Conservation (phyloP, 148 eudicot genomes). For the Chenopodium suecicum region DNA sequence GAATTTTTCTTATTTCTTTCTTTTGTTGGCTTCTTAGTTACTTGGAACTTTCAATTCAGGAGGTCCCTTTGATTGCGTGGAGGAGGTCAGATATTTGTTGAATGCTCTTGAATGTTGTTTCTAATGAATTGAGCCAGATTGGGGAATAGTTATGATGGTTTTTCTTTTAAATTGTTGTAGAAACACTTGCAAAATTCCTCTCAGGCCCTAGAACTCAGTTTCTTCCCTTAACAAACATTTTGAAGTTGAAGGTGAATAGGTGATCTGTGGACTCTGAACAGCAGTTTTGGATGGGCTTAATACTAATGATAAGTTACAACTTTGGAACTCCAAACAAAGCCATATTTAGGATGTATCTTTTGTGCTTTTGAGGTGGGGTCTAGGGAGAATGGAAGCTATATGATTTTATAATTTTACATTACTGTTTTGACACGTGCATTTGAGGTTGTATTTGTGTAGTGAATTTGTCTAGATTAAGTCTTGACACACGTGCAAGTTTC, state of each 20-base stretch:
- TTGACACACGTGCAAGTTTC: too few species aligned
- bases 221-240: neutral
- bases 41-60: neutral
- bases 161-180: too few species aligned
- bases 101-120: neutral
- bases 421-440: too few species aligned
- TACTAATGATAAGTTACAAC: neutral
- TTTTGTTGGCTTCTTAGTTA: neutral
- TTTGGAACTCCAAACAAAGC: neutral
- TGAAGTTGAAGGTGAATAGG: neutral
- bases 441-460: too few species aligned
- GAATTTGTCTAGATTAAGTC: too few species aligned
- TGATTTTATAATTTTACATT: too few species aligned
- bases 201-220: neutral
- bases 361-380: neutral
- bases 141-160: neutral
- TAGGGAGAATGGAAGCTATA: neutral
- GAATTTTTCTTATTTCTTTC: neutral
- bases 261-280: neutral
- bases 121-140: neutral
- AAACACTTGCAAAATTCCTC: neutral
- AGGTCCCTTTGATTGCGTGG: neutral
- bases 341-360: neutral
- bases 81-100: neutral
- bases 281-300: neutral